These are phyloP conservation scores for Penicillium verhagenii DNA, from an alignment of 495 filamentous ascomycete species.

Conservation along the genomic window DNA sequence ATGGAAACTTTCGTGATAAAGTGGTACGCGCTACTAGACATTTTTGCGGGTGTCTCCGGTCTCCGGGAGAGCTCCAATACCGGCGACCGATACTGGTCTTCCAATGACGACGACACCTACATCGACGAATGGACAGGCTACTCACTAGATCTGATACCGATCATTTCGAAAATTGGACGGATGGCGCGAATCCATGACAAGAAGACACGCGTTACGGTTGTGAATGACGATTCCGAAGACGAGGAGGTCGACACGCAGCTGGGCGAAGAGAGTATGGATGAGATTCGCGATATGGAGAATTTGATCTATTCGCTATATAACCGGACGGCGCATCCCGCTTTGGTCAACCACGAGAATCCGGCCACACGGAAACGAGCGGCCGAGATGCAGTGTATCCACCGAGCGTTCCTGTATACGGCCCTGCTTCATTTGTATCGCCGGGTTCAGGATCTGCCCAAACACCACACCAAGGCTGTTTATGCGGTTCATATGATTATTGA, in stretches of 20 bases:
- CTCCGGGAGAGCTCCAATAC: constrained; percentile 4
- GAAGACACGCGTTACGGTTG: background rate
- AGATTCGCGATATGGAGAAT: constrained; percentile 3
- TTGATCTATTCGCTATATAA: constrained; percentile 7
- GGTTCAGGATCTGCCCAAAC: constrained; percentile 6
- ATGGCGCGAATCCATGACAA: background rate
- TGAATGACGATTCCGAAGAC: constrained; percentile 1
- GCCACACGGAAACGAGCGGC: constrained; percentile 1
- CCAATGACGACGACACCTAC: constrained; percentile 4
- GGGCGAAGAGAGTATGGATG: background rate
- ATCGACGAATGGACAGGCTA: constrained; percentile 12
- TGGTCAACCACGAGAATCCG: background rate
- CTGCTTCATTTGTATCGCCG: constrained; percentile 5
- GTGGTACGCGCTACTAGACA: constrained; percentile 8
- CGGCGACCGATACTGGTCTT: constrained; percentile 5
- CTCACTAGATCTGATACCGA: constrained; percentile 6
- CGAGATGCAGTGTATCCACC: constrained; percentile 7
- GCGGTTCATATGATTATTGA: constrained; percentile 8
- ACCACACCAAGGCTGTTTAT: constrained; percentile 8
- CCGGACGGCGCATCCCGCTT: constrained; percentile 2
- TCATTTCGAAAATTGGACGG: constrained; percentile 3
- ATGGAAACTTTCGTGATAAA: constrained; percentile 4
- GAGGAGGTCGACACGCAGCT: background rate
- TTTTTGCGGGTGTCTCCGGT: constrained; percentile 8
- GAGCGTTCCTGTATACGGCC: constrained; percentile 4